Conservation (phyloP, 2,329 filamentous ascomycete species). For the Fusarium proliferatum region DNA sequence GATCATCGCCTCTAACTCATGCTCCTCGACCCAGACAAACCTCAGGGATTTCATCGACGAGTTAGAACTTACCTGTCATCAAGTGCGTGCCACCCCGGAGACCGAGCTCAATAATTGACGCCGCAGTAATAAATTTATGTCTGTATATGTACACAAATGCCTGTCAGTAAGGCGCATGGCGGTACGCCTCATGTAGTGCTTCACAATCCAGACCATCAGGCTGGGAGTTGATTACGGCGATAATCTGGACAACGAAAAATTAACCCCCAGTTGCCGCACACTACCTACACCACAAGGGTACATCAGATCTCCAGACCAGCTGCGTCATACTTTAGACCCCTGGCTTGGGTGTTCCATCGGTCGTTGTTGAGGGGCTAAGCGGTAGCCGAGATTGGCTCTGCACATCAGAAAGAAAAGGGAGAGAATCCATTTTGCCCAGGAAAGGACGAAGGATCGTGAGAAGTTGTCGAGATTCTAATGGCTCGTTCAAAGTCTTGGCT, state of each 20-base stretch:
- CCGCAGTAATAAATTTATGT: neutral
- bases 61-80: slow-evolving; percentile 11
- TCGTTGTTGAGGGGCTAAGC: slow-evolving; percentile 33
- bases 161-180: slow-evolving; percentile 7
- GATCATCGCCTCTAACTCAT: slow-evolving; percentile 8
- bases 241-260: neutral
- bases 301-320: slow-evolving; percentile 14
- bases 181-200: slow-evolving; percentile 1
- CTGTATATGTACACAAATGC: neutral
- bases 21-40: neutral
- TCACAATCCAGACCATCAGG: slow-evolving; percentile 1
- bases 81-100: neutral
- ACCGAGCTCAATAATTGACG: slow-evolving; percentile 23
- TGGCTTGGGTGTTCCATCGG: slow-evolving; percentile 21
- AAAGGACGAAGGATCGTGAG: neutral
- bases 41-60: slow-evolving; percentile 5
- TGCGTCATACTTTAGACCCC: slow-evolving; percentile 35
- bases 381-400: slow-evolving; percentile 36
- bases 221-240: neutral
- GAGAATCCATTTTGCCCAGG: neutral
- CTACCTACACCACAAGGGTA: slow-evolving; percentile 11
- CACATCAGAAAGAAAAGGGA: slow-evolving; percentile 19
- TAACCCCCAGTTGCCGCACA: slow-evolving; percentile 13
- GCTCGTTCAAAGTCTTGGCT: slow-evolving; percentile 1
- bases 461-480: slow-evolving; percentile 22